Percentiles rank a stretch among this genome's conserved stretches.
These are phyloP conservation scores for Fraxinus pennsylvanica DNA, from an alignment of 257 asterid genomes.

Conservation along the genomic window DNA sequence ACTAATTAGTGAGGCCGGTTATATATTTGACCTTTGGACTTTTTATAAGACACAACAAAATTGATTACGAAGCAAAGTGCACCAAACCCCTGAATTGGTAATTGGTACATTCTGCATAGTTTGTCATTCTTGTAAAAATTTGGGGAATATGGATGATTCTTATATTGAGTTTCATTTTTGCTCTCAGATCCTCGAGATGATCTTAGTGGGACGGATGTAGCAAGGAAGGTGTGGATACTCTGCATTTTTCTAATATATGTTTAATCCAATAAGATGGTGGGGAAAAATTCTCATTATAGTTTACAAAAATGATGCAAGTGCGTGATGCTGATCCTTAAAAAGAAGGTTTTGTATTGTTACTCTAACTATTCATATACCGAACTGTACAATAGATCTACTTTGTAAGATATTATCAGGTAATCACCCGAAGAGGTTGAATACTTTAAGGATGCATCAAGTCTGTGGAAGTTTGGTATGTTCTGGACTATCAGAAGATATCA, in stretches of 20 bases:
- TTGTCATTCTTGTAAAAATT: background rate
- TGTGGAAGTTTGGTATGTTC: background rate
- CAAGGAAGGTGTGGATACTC: slow-evolving; percentile 71
- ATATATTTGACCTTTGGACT: background rate
- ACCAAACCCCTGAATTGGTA: slow-evolving; percentile 10
- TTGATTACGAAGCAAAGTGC: background rate
- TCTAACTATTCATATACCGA: background rate
- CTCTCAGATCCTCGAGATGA: slow-evolving; percentile 93
- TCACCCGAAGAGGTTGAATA: slow-evolving; percentile 11
- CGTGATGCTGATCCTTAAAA: slow-evolving; percentile 16
- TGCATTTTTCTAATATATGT: slow-evolving; percentile 21
- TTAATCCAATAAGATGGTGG: slow-evolving; percentile 4
- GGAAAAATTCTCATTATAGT: background rate
- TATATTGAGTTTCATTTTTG: slow-evolving; percentile 29
- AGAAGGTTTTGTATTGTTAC: background rate
- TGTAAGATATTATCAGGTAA: background rate
- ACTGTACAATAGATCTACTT: background rate
- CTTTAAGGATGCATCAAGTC: no score
- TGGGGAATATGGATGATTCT: slow-evolving; percentile 17
- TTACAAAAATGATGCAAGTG: background rate
- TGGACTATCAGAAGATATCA: slow-evolving; percentile 12
- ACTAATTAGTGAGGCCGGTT: background rate
- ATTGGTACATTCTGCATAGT: slow-evolving; percentile 1
- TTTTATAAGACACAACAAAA: background rate
- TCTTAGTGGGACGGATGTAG: slow-evolving; percentile 97